Evolutionary conservation across 1,139 yeast species (phyloP).

Genomic region (Lodderomyces elongisporus): DNA sequence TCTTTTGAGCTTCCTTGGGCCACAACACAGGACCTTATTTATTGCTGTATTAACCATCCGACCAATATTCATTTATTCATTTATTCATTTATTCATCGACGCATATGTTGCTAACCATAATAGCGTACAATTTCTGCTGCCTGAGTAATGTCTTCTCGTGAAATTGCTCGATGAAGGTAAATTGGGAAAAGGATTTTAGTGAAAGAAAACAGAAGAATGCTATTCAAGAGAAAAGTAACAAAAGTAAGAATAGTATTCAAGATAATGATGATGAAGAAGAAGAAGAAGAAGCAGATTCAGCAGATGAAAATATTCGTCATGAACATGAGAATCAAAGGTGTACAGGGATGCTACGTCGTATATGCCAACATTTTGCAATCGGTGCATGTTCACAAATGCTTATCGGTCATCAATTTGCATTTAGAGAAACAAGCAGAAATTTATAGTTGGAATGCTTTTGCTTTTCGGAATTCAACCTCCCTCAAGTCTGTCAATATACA

Average conservation of each 20-base stretch:
- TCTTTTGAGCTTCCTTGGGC: slow-evolving; percentile 57
- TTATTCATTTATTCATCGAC: slow-evolving; percentile 61
- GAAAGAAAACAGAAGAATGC: too few relatives aligned
- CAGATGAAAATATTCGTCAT: too few relatives aligned
- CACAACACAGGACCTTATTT: slow-evolving; percentile 46
- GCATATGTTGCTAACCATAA: slow-evolving; percentile 73
- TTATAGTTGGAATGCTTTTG: slow-evolving; percentile 29
- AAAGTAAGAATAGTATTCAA: too few relatives aligned
- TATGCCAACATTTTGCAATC: slow-evolving; percentile 52
- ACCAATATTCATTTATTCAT: slow-evolving; percentile 49
- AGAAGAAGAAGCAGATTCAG: too few relatives aligned
- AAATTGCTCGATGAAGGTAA: slow-evolving; percentile 57
- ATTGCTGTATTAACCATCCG: slow-evolving; percentile 43
- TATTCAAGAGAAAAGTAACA: too few relatives aligned
- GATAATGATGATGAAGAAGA: too few relatives aligned
- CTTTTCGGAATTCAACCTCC: slow-evolving; percentile 42
- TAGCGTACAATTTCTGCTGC: slow-evolving; percentile 37
- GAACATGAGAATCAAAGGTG: too few relatives aligned
- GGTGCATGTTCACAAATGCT: slow-evolving; percentile 72
- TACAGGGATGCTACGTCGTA: slow-evolving; percentile 14
- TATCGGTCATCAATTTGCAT: slow-evolving; percentile 59
- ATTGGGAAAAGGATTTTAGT: too few relatives aligned
- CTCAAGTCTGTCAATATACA: slow-evolving; percentile 29
- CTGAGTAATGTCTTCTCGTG: slow-evolving; percentile 51
- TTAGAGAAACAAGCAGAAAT: slow-evolving; percentile 54